Base-by-base conservation (phyloP, 768 basidiomycete genomes). In the Mycena venus region DNA sequence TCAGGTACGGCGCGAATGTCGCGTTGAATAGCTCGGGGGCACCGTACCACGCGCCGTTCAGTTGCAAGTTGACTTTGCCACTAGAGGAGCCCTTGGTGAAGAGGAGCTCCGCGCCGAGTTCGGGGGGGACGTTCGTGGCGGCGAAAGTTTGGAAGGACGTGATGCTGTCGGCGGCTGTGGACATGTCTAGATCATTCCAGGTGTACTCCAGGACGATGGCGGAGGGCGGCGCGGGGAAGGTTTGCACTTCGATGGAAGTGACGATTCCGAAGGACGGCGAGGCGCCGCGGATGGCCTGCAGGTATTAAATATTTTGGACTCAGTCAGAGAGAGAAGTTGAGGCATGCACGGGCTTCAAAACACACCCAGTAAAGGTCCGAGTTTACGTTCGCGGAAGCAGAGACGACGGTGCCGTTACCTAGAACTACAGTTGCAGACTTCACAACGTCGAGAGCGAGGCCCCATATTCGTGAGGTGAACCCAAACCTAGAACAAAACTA, bases 291-390 rank as follows among this genome's bases (percentile, higher is more conserved):
- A 87, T 80, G 15, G 85, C 85, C 87, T 88, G 55, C 23, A 34
- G 42, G 21, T n/a, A n/a, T n/a, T n/a, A n/a, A n/a, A n/a, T n/a
- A n/a, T n/a, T n/a, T 11, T n/a, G 36, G 9, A 62, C 6, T 58
- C 9, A 44, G 70, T 38, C 4, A 1, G 34, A 40, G 40, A n/a
- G 19, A 32, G 51, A 9, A 21, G 29, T 5, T 11, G 14, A 12
- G 10, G 19, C 4, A 17, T 9, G n/a, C n/a, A n/a, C n/a, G n/a
- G n/a, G n/a, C n/a, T n/a, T n/a, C n/a, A 7, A 25, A 32, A 69
- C 84, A 27, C 77, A 89, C 90, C 83, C 86, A 91, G 79, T 89
- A 91, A 0, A 92, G 81, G 66, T 92, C 88, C 0, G 85, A 62
- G 71, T 90, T 82, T 1, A 78, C 68, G 9, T 81, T 70, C 8